phyloP scores from a whole-genome alignment of 1,139 yeast species.

The Pichia sp. region DNA sequence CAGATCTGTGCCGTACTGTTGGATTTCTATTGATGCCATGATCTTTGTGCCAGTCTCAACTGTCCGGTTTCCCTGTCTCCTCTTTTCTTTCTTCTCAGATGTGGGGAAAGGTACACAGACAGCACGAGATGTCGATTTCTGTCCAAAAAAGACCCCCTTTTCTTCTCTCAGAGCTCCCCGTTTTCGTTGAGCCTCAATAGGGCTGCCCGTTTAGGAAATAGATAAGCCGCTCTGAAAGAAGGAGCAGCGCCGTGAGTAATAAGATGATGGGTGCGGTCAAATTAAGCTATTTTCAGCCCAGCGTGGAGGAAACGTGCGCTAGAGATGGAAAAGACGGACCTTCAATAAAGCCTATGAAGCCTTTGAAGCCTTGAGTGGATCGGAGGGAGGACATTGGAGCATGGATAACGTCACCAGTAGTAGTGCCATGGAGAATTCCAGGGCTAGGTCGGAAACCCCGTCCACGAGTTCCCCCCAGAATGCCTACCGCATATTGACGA shows the following conservation, averaged over 20 bases:
- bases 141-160: background rate
- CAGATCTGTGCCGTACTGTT: background rate
- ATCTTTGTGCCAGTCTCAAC: background rate
- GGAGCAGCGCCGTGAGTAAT: background rate
- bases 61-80: background rate
- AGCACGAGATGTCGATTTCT: background rate
- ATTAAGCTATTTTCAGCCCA: background rate
- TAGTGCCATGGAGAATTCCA: background rate
- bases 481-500: constrained; percentile 13
- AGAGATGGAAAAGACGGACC: no score
- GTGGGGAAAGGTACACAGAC: background rate
- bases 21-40: background rate
- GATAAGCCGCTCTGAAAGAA: background rate
- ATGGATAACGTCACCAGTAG: background rate
- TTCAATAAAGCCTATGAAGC: no score
- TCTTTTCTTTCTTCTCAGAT: background rate
- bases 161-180: background rate
- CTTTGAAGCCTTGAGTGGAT: no score
- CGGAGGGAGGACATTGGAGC: background rate
- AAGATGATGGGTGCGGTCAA: background rate
- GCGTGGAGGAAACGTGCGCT: background rate
- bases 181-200: constrained; percentile 6
- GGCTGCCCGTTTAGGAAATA: constrained; percentile 2
- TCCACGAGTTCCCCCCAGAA: background rate
- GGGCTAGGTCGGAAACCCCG: background rate